These are phyloP conservation scores for Verticillium isaacii DNA, from an alignment of 2,329 filamentous ascomycete genomes.

Conservation along the genomic window DNA sequence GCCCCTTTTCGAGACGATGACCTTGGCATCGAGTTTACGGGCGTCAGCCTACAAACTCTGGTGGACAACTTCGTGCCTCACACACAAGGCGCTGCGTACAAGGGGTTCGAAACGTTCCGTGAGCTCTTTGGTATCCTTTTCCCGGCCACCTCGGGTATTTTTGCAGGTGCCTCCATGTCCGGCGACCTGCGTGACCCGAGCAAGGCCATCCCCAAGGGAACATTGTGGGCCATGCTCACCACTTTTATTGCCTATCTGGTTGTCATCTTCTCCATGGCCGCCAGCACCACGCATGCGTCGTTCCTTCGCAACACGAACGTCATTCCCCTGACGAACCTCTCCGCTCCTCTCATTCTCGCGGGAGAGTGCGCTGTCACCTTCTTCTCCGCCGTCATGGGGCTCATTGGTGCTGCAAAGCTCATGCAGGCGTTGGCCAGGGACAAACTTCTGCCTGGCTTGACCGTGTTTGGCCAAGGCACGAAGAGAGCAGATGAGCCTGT, in stretches of 20 bases:
- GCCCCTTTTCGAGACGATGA: constrained; percentile 60
- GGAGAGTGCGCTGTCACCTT: constrained; percentile 80
- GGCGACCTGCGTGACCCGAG: constrained; percentile 79
- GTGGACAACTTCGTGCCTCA: constrained; percentile 71
- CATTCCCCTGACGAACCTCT: constrained; percentile 77
- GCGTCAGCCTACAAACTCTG: constrained; percentile 66
- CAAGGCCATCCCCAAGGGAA: constrained; percentile 80
- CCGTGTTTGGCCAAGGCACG: constrained; percentile 69
- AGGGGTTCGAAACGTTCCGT: constrained; percentile 66
- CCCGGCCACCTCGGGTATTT: constrained; percentile 57
- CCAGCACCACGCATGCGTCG: constrained; percentile 68
- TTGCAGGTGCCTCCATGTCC: constrained; percentile 82
- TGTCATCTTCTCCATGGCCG: constrained; percentile 74
- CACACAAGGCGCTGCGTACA: constrained; percentile 55
- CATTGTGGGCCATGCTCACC: constrained; percentile 68
- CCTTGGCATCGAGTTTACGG: constrained; percentile 71
- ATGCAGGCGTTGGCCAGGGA: constrained; percentile 80
- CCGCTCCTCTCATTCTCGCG: constrained; percentile 65
- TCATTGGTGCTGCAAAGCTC: constrained; percentile 80
- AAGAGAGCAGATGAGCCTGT: constrained; percentile 69
- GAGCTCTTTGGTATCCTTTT: constrained; percentile 84
- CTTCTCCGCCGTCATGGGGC: constrained; percentile 83
- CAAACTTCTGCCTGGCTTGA: constrained; percentile 70
- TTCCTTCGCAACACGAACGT: constrained; percentile 74
- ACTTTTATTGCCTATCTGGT: constrained; percentile 73